Base-by-base conservation (phyloP, 257 asterid genomes). In the Cynanchum wilfordii region DNA sequence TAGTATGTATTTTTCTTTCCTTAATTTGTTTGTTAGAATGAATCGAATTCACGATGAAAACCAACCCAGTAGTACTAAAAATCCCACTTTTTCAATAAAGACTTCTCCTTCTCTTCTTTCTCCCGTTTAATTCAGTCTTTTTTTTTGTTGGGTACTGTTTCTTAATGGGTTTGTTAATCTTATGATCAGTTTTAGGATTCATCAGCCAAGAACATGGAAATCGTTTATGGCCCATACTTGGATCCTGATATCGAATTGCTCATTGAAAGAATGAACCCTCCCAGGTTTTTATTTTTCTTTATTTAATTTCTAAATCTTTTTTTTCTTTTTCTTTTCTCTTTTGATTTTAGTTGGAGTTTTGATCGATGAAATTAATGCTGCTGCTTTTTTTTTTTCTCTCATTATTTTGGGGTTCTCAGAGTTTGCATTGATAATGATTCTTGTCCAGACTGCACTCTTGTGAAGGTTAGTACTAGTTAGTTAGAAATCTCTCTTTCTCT, bases 251-350 rank as follows among this genome's bases (percentile, higher is more conserved):
- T 87, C 58, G 86, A 84, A 78, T 73, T 76, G 16, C 88, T 94
- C 56, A 84, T 89, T 13, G 97, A 89, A 66, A 84, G 87, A 80
- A 82, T 91, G 55, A 86, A 94, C 67, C 97, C 98, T 52, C 98
- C 98, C 24, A 94, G 98, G 98, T 93, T 67, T 66, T n/a, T 24
- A 5, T 73, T 50, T 49, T 17, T 33, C 45, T 11, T 38, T 11
- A 40, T 16, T 20, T 45, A 3, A 4, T 11, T 8, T 20, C 19
- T 25, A 16, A 15, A 12, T 57, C 2, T 10, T 2, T 10, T 10
- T 36, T 24, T 50, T 10, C 2, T 6, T 1, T 25, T 64, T 15
- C 2, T 2, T 15, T 58, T 51, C 5, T 24, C 70, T 33, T 25
- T 5, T 69, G 0, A 11, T 3, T 22, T 51, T 51, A 51, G 19